A percentile compares a stretch with the other conserved stretches of the same genome.
Conservation (phyloP, 768 basidiomycete species). For the Pleurotus eryngii region DNA sequence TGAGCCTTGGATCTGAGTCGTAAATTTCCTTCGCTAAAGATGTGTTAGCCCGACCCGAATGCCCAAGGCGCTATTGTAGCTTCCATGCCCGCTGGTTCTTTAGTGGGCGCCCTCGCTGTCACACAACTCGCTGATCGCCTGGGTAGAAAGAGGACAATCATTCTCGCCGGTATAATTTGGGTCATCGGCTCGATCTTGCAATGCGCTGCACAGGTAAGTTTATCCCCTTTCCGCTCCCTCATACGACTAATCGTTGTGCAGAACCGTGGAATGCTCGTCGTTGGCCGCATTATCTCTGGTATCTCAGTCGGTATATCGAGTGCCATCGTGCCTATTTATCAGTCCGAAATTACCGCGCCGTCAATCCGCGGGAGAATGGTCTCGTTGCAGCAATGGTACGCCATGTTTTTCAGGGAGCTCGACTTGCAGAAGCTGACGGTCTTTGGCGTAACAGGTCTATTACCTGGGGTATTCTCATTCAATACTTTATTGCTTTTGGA, state of each 20-base stretch:
- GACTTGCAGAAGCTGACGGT: background rate
- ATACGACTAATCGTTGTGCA: slow-evolving; percentile 18
- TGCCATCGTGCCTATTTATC: slow-evolving; percentile 69
- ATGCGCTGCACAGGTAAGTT: slow-evolving; percentile 47
- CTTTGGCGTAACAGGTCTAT: slow-evolving; percentile 40
- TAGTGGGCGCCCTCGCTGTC: slow-evolving; percentile 63
- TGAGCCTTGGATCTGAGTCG: slow-evolving; percentile 16
- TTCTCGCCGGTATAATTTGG: slow-evolving; percentile 68
- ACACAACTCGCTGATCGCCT: slow-evolving; percentile 60
- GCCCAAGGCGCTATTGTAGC: slow-evolving; percentile 76
- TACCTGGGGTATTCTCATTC: slow-evolving; percentile 75
- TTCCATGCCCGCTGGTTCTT: slow-evolving; percentile 73
- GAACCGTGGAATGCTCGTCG: slow-evolving; percentile 75
- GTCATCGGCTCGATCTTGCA: slow-evolving; percentile 72
- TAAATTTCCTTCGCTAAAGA: background rate
- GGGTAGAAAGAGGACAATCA: slow-evolving; percentile 65
- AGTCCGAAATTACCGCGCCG: slow-evolving; percentile 72
- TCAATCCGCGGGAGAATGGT: slow-evolving; percentile 73
- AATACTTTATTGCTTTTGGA: slow-evolving; percentile 75
- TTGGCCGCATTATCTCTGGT: slow-evolving; percentile 66
- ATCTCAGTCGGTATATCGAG: slow-evolving; percentile 65
- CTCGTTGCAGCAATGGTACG: slow-evolving; percentile 69
- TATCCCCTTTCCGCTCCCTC: background rate
- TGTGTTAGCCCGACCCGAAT: slow-evolving; percentile 41
- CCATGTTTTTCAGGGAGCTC: background rate